These are phyloP conservation scores for Diaporthe caulivora DNA, from an alignment of 2,329 filamentous ascomycete species.

Conservation along the genomic window DNA sequence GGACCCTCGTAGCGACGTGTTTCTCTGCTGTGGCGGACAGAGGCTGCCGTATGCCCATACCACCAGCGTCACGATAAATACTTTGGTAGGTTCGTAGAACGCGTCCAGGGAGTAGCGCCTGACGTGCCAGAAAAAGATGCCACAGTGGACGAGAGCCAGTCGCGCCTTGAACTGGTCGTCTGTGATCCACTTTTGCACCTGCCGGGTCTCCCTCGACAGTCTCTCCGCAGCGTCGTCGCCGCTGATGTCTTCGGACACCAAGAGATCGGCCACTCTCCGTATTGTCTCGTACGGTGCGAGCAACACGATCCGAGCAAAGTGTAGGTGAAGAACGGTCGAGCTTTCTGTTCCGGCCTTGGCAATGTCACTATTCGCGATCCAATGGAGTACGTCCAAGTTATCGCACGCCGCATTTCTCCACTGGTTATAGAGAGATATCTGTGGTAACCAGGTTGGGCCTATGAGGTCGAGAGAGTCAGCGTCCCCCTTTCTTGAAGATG, in stretches of 20 bases:
- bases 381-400: slow-evolving; percentile 68
- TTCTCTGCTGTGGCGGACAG: slow-evolving; percentile 32
- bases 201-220: slow-evolving; percentile 50
- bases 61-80: slow-evolving; percentile 53
- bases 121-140: slow-evolving; percentile 59
- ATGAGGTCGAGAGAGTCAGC: slow-evolving; percentile 27
- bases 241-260: slow-evolving; percentile 44
- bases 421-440: slow-evolving; percentile 34
- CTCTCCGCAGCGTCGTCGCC: slow-evolving; percentile 47
- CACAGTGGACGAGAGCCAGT: slow-evolving; percentile 58
- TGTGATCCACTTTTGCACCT: slow-evolving; percentile 39
- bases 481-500: slow-evolving; percentile 30
- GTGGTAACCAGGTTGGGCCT: slow-evolving; percentile 23
- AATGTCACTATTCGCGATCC: slow-evolving; percentile 66
- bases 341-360: slow-evolving; percentile 65
- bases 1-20: slow-evolving; percentile 27
- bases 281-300: slow-evolving; percentile 62
- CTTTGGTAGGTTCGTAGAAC: slow-evolving; percentile 54
- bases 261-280: slow-evolving; percentile 53
- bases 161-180: slow-evolving; percentile 58
- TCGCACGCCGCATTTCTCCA: slow-evolving; percentile 61
- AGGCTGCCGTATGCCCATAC: slow-evolving; percentile 54
- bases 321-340: slow-evolving; percentile 66
- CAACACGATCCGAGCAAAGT: slow-evolving; percentile 65
- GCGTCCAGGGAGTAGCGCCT: slow-evolving; percentile 56